Evolutionary conservation across 2,329 filamentous ascomycete species (phyloP).

Genomic region (Berkeleyomyces rouxiae): DNA sequence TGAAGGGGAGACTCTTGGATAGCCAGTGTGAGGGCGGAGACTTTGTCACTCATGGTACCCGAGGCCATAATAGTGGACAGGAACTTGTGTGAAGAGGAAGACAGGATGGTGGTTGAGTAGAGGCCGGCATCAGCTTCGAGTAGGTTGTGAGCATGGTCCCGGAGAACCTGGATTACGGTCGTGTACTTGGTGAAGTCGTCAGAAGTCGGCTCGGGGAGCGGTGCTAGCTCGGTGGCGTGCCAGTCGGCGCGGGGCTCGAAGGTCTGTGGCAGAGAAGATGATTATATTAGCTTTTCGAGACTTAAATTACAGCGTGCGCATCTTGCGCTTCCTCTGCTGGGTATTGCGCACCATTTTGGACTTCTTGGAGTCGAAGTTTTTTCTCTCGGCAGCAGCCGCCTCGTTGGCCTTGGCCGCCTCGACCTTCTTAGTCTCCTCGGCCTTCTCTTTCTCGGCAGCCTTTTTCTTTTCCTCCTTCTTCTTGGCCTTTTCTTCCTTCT

Average conservation of each 20-base stretch:
- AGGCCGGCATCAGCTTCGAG: conserved; percentile 61
- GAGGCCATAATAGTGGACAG: conserved; percentile 93
- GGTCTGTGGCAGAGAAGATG: conserved; percentile 22
- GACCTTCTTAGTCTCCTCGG: conserved; percentile 17
- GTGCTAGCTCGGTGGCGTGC: conserved; percentile 30
- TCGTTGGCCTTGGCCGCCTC: conserved; percentile 20
- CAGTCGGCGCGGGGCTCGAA: conserved; percentile 43
- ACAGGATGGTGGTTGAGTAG: conserved; percentile 57
- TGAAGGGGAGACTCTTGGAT: conserved; percentile 94
- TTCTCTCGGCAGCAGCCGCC: conserved; percentile 20
- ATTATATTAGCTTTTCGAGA: conserved; percentile 21
- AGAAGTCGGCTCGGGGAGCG: conserved; percentile 28
- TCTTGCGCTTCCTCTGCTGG: neutral
- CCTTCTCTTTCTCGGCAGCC: conserved; percentile 14
- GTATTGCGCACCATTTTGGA: conserved; percentile 22
- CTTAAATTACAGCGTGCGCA: neutral
- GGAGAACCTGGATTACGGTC: conserved; percentile 33
- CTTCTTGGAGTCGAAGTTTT: conserved; percentile 19
- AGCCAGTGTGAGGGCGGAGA: conserved; percentile 83
- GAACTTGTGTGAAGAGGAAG: conserved; percentile 85
- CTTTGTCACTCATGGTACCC: conserved; percentile 90
- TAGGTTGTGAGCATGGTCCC: conserved; percentile 55
- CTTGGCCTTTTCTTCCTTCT: conserved; percentile 9
- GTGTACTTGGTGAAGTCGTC: conserved; percentile 29
- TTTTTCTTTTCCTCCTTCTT: conserved; percentile 12